Evolutionary conservation across 768 basidiomycete genomes (phyloP).

Genomic region (Kwoniella sp.): DNA sequence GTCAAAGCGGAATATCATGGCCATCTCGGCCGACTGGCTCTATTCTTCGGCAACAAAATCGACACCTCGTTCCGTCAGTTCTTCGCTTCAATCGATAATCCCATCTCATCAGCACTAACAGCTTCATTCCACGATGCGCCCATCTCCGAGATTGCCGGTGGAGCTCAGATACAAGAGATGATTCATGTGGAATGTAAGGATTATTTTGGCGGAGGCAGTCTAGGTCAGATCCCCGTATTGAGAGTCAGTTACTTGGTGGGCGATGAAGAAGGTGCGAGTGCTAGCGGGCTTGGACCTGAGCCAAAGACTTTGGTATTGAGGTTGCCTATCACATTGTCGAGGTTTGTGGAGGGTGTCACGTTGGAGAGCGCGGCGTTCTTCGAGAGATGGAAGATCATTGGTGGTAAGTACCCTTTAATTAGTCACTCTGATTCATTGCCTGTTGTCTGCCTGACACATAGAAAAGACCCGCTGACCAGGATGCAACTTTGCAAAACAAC

Average conservation of each 20-base stretch:
- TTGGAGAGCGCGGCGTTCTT: conserved; percentile 85
- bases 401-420: conserved; percentile 58
- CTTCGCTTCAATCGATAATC: conserved; percentile 72
- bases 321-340: conserved; percentile 81
- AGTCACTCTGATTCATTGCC: not conserved
- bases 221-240: conserved; percentile 66
- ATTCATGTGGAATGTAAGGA: conserved; percentile 94
- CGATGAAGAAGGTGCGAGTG: too few relatives aligned
- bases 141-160: conserved; percentile 73
- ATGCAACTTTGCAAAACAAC: too few relatives aligned
- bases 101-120: conserved; percentile 73
- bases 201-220: conserved; percentile 60
- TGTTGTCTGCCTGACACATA: too few relatives aligned
- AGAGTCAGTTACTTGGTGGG: conserved; percentile 89
- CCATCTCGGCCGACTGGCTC: conserved; percentile 85
- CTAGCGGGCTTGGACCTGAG: too few relatives aligned
- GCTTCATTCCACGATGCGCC: conserved; percentile 90
- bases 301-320: conserved; percentile 70
- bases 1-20: conserved; percentile 96
- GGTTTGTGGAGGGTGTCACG: conserved; percentile 92
- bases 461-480: too few relatives aligned
- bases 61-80: conserved; percentile 85
- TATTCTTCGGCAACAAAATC: conserved; percentile 96
- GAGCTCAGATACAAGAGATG: conserved; percentile 88
- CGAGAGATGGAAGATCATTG: conserved; percentile 96